Evolutionary conservation across 495 filamentous ascomycete genomes (phyloP).

Genomic region (Trichoderma virens): DNA sequence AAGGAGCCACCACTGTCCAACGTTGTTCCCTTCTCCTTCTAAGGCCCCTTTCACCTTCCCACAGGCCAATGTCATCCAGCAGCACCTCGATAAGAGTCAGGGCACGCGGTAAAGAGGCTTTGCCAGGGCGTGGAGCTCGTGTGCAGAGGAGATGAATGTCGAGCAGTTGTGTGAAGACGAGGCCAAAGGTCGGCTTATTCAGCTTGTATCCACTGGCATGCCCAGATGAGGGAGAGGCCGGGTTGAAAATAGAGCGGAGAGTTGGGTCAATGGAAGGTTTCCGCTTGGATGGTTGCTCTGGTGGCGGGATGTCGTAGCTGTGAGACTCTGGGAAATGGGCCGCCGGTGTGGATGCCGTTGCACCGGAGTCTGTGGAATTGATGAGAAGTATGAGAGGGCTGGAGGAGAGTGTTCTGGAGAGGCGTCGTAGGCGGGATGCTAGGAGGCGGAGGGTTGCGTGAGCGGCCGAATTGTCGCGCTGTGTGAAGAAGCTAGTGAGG

Average conservation of each 20-base stretch:
- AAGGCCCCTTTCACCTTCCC: constrained; percentile 13
- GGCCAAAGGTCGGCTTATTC: constrained; percentile 36
- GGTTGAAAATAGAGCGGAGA: constrained; percentile 32
- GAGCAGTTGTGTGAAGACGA: constrained; percentile 35
- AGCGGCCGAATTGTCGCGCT: constrained; percentile 24
- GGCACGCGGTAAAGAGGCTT: constrained; percentile 13
- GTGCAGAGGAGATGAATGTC: constrained; percentile 38
- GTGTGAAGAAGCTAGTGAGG: constrained; percentile 34
- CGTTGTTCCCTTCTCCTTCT: constrained; percentile 33
- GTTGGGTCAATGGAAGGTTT: constrained; percentile 16
- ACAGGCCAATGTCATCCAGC: constrained; percentile 33
- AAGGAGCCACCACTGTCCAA: constrained; percentile 28
- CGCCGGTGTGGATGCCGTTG: no score
- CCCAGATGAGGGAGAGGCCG: constrained; percentile 2
- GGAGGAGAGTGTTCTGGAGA: constrained; percentile 20
- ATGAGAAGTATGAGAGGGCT: constrained; percentile 33
- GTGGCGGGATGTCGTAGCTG: neutral
- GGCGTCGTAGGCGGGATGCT: constrained; percentile 24
- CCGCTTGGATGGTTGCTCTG: neutral
- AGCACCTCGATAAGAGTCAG: constrained; percentile 38
- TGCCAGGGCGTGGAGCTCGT: constrained; percentile 23
- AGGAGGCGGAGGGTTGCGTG: constrained; percentile 29
- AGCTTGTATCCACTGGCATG: neutral
- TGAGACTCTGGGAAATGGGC: neutral
- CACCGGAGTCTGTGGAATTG: constrained; percentile 27